Evolutionary conservation across 768 basidiomycete genomes (phyloP).

Genomic region (Leucogyrophana mollusca): DNA sequence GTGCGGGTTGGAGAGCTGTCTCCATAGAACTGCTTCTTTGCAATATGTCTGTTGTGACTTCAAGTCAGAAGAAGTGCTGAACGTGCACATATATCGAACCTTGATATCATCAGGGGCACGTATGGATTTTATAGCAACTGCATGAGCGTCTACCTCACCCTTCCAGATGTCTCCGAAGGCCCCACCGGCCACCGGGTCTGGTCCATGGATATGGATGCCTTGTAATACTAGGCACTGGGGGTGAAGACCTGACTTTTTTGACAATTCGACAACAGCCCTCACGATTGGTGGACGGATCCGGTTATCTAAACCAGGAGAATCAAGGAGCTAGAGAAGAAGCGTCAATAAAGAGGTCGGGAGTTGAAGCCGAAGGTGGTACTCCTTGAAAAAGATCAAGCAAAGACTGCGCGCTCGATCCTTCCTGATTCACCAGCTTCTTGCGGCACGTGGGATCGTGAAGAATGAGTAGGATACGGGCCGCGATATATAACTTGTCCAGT

Average conservation of each 20-base stretch:
- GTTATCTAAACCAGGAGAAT: constrained; percentile 14
- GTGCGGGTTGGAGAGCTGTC: constrained; percentile 24
- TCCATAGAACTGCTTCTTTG: constrained; percentile 29
- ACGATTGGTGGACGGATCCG: constrained; percentile 24
- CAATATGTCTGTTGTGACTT: constrained; percentile 21
- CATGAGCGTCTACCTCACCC: constrained; percentile 22
- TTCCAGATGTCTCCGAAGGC: constrained; percentile 32
- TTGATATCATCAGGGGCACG: constrained; percentile 17
- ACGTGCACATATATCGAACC: constrained; percentile 12
- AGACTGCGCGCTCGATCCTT: constrained; percentile 17
- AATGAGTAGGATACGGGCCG: too few species aligned
- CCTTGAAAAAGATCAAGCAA: constrained; percentile 28
- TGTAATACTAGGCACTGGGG: constrained; percentile 23
- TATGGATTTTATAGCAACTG: constrained; percentile 31
- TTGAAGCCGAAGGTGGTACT: constrained; percentile 1
- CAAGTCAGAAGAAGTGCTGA: constrained; percentile 10
- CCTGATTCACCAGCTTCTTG: neutral
- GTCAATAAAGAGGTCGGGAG: neutral
- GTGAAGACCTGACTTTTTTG: constrained; percentile 25
- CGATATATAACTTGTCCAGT: too few species aligned
- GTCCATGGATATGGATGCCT: constrained; percentile 10
- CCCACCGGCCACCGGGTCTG: constrained; percentile 19
- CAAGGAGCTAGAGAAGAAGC: constrained; percentile 19
- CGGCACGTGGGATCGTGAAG: too few species aligned
- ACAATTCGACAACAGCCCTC: constrained; percentile 26